phyloP scores from a whole-genome alignment of 2,329 filamentous ascomycete genomes.

The Claviceps cyperi region DNA sequence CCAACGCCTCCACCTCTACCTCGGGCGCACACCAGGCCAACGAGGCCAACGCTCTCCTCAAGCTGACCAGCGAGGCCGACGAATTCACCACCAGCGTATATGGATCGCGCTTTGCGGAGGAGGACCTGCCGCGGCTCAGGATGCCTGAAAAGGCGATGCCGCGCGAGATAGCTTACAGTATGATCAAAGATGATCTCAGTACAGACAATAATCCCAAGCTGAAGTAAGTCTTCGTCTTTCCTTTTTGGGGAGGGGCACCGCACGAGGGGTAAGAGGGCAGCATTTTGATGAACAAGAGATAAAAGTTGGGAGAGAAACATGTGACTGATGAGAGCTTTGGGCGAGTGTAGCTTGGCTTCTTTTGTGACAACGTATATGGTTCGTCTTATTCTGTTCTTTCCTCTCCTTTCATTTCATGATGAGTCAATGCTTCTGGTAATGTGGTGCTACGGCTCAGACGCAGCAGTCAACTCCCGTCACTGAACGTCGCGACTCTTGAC shows the following conservation, averaged over 20 bases:
- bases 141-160: conserved; percentile 92
- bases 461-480: too few species aligned
- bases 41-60: conserved; percentile 23
- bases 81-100: conserved; percentile 70
- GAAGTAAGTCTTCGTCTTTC: conserved; percentile 34
- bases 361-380: conserved; percentile 98
- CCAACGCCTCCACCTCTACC: not conserved
- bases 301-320: not conserved
- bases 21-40: conserved; percentile 17
- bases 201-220: conserved; percentile 85
- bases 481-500: too few species aligned
- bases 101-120: conserved; percentile 66
- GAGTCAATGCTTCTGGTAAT: too few species aligned
- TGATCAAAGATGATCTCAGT: conserved; percentile 92
- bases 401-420: not conserved
- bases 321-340: not conserved
- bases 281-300: too few species aligned
- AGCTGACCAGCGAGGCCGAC: conserved; percentile 37
- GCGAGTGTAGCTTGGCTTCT: conserved; percentile 73
- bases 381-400: conserved; percentile 17
- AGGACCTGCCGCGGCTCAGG: conserved; percentile 67
- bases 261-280: not conserved
- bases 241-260: not conserved
- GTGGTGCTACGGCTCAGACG: too few species aligned
- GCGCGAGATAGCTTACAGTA: conserved; percentile 78